phyloP scores from a whole-genome alignment of 495 filamentous ascomycete genomes.

The Patellaria atrata region DNA sequence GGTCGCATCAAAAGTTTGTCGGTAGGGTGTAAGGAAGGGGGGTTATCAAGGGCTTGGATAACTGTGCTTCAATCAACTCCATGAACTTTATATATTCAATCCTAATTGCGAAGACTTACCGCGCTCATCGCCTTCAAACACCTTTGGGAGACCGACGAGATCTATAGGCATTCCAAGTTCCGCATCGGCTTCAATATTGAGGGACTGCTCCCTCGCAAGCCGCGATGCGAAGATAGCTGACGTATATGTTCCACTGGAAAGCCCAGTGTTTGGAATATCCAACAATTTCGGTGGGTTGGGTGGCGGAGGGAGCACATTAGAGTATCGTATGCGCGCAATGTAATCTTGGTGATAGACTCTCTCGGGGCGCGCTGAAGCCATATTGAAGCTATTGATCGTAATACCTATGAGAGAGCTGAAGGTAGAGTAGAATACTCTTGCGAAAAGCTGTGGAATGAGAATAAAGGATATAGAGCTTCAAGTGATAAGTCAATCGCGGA shows the following conservation, averaged over 20 bases:
- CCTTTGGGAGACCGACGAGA: slow-evolving; percentile 79
- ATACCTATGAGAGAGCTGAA: too few relatives aligned
- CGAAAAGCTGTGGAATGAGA: too few relatives aligned
- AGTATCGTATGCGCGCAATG: slow-evolving; percentile 85
- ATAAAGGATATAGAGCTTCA: too few relatives aligned
- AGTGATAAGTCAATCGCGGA: too few relatives aligned
- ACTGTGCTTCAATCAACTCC: slow-evolving; percentile 36
- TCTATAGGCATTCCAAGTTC: slow-evolving; percentile 97
- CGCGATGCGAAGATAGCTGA: slow-evolving; percentile 75
- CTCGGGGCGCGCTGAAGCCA: too few relatives aligned
- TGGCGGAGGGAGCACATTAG: slow-evolving; percentile 86
- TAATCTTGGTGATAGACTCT: slow-evolving; percentile 82
- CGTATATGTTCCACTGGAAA: slow-evolving; percentile 69
- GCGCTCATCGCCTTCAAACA: slow-evolving; percentile 91
- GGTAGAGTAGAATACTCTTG: too few relatives aligned
- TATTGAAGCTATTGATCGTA: too few relatives aligned
- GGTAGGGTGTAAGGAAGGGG: slow-evolving; percentile 58
- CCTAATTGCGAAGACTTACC: slow-evolving; percentile 35
- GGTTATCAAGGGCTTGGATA: slow-evolving; percentile 59
- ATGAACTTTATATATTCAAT: not conserved
- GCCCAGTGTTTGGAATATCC: slow-evolving; percentile 83
- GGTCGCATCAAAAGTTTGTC: slow-evolving; percentile 71
- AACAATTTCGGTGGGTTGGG: slow-evolving; percentile 90
- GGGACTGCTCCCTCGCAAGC: slow-evolving; percentile 74
- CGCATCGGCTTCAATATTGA: slow-evolving; percentile 93